Evolutionary conservation across 192 early-diverging fungal genomes (phyloP).

Genomic region (Jimgerdemannia lactiflua): DNA sequence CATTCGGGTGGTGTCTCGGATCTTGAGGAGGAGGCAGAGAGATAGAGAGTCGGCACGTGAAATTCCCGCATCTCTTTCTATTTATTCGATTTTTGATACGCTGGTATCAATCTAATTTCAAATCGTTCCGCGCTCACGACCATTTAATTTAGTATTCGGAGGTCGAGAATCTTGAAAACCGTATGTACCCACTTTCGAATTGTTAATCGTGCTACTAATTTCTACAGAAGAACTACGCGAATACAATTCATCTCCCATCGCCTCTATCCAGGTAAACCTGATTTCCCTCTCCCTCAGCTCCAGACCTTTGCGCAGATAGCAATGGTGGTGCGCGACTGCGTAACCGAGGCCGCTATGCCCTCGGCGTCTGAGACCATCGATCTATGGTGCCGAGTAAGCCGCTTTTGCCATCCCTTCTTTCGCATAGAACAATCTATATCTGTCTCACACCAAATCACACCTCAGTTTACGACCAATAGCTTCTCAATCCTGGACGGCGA

Average conservation of each 20-base stretch:
- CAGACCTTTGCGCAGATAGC: slow-evolving; percentile 43
- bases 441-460: neutral
- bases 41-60: slow-evolving; percentile 8
- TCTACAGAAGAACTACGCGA: no score
- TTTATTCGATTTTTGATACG: no score
- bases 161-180: slow-evolving; percentile 15
- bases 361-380: slow-evolving; percentile 29
- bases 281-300: slow-evolving; percentile 21
- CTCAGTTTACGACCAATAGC: slow-evolving; percentile 37
- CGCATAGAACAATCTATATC: neutral
- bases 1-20: slow-evolving; percentile 25
- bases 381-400: slow-evolving; percentile 33
- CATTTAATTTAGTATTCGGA: slow-evolving; percentile 5
- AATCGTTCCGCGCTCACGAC: neutral
- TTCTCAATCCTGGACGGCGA: slow-evolving; percentile 38
- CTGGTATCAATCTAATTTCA: neutral
- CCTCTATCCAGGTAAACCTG: slow-evolving; percentile 10
- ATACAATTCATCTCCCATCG: neutral
- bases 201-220: no score
- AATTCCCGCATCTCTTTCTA: no score
- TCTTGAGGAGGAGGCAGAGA: slow-evolving; percentile 15
- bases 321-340: slow-evolving; percentile 22
- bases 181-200: neutral
- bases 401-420: neutral
- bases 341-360: slow-evolving; percentile 14